A percentile compares a stretch with the other conserved stretches of the same genome.
Evolutionary conservation across 495 filamentous ascomycete species (phyloP).

Genomic region (Hypoxylon fuscum): DNA sequence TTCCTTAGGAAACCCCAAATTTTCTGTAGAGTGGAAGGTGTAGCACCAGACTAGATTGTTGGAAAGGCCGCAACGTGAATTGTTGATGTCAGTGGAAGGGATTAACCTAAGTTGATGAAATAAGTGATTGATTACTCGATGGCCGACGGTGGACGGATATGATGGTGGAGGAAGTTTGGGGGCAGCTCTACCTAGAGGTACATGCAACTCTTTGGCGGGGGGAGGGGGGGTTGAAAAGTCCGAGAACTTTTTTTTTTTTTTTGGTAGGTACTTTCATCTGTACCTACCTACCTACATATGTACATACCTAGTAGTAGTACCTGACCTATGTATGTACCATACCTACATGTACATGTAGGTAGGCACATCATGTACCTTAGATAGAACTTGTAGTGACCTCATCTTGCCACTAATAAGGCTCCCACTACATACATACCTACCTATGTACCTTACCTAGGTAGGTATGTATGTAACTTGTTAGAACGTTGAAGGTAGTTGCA

Average conservation of each 20-base stretch:
- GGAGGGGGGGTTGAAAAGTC: constrained; percentile 34
- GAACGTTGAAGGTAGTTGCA: no score
- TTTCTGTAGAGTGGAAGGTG: not conserved
- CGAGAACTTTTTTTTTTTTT: constrained; percentile 35
- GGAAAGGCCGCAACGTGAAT: not conserved
- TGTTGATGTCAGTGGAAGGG: not conserved
- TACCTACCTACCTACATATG: not conserved
- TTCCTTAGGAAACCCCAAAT: not conserved
- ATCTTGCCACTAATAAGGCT: no score
- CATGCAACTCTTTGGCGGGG: constrained; percentile 32
- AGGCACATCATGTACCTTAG: no score
- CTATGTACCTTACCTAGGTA: no score
- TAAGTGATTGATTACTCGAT: constrained; percentile 8
- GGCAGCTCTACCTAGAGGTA: constrained; percentile 37
- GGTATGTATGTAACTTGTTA: no score
- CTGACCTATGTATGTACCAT: no score
- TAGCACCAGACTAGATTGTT: not conserved
- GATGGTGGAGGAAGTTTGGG: constrained; percentile 42
- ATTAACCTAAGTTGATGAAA: not conserved
- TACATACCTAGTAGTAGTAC: no score
- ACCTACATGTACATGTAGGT: no score
- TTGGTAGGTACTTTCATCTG: no score
- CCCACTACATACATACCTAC: no score
- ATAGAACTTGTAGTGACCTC: no score
- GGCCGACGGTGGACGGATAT: constrained; percentile 29